phyloP scores from a whole-genome alignment of 2,329 filamentous ascomycete species.

The Scedosporium apiospermum region DNA sequence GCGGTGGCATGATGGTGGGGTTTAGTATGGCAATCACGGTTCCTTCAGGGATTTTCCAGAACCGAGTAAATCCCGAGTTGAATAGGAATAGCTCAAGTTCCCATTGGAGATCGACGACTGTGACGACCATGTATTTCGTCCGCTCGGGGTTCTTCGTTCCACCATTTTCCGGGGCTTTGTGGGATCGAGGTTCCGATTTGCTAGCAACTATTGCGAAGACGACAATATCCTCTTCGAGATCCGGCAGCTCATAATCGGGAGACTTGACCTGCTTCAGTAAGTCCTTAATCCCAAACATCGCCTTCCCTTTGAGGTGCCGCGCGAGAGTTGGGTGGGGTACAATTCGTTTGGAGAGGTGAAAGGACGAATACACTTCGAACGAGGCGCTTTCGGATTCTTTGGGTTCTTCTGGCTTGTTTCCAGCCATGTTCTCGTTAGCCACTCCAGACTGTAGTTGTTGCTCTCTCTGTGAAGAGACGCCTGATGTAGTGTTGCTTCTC shows the following conservation, averaged over 20 bases:
- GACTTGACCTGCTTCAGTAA: slow-evolving; percentile 72
- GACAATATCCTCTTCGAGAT: slow-evolving; percentile 79
- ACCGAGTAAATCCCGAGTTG: slow-evolving; percentile 78
- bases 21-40: slow-evolving; percentile 89
- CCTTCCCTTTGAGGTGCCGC: slow-evolving; percentile 69
- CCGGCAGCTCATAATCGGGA: slow-evolving; percentile 72
- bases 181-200: slow-evolving; percentile 70
- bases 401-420: slow-evolving; percentile 21
- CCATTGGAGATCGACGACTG: slow-evolving; percentile 79
- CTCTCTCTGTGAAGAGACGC: neutral
- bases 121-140: slow-evolving; percentile 89
- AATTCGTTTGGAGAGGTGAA: slow-evolving; percentile 75
- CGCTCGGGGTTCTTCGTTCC: slow-evolving; percentile 42
- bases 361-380: slow-evolving; percentile 78
- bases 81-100: slow-evolving; percentile 91
- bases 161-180: slow-evolving; percentile 37
- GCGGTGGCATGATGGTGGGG: slow-evolving; percentile 81
- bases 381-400: slow-evolving; percentile 41
- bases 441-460: slow-evolving; percentile 7
- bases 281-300: slow-evolving; percentile 68
- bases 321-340: slow-evolving; percentile 74
- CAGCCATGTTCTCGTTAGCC: slow-evolving; percentile 5
- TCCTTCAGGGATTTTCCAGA: slow-evolving; percentile 90
- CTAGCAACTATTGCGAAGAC: slow-evolving; percentile 80
- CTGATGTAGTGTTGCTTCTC: slow-evolving; percentile 3